Conservation (phyloP, 441 rosid species). For the Erodium chrysanthum region DNA sequence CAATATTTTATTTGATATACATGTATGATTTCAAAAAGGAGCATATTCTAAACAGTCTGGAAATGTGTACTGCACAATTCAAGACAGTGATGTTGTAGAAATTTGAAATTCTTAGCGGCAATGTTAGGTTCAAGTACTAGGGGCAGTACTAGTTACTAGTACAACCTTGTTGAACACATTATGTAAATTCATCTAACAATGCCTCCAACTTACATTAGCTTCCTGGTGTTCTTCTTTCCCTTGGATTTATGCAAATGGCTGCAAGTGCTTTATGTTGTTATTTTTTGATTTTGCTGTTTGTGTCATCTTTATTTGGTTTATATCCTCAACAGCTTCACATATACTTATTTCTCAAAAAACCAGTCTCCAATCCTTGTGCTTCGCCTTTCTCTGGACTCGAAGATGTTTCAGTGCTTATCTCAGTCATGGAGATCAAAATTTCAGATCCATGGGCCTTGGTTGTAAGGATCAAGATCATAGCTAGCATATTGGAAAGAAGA, state of each 20-base stretch:
- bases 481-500: slow-evolving; percentile 13
- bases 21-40: not conserved
- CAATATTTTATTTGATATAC: not conserved
- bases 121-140: not conserved
- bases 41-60: slow-evolving; percentile 4
- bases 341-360: not conserved
- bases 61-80: not conserved
- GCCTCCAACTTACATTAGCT: not conserved
- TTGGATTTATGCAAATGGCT: not conserved
- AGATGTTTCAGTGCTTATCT: slow-evolving; percentile 6
- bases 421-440: not conserved
- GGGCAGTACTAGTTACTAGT: not conserved
- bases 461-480: slow-evolving; percentile 4
- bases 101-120: slow-evolving; percentile 1
- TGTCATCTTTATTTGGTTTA: not conserved
- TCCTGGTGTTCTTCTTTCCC: no score
- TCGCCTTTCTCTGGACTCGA: slow-evolving; percentile 15
- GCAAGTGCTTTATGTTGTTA: not conserved
- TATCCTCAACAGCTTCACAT: slow-evolving; percentile 23
- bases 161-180: no score
- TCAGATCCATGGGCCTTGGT: slow-evolving; percentile 1
- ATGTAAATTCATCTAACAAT: not conserved
- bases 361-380: slow-evolving; percentile 22
- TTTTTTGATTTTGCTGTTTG: not conserved
- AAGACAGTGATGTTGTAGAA: not conserved